Percentiles rank a stretch among this genome's conserved stretches.
phyloP scores from a whole-genome alignment of 1,284 basidiomycete species.

The Sphagnurus paluster region DNA sequence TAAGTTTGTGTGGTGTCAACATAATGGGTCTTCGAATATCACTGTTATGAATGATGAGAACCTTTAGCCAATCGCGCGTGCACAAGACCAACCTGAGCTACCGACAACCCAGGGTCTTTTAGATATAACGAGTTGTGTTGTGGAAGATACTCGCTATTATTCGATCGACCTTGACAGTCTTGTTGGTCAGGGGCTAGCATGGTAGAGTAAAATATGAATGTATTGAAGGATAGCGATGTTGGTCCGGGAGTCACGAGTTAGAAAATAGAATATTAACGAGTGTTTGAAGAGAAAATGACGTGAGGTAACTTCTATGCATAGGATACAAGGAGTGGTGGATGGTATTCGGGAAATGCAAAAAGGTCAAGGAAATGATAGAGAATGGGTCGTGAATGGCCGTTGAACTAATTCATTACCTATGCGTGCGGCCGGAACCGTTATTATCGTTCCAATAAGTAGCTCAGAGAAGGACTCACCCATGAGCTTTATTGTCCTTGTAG shows the following conservation, averaged over 20 bases:
- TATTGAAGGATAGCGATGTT: conserved; percentile 2
- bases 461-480: conserved; percentile 8
- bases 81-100: too few relatives aligned
- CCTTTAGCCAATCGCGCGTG: too few relatives aligned
- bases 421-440: conserved; percentile 3
- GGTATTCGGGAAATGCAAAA: conserved; percentile 18
- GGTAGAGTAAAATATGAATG: not conserved
- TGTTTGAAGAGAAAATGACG: conserved; percentile 9
- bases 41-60: too few relatives aligned
- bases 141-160: too few relatives aligned
- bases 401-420: conserved; percentile 11
- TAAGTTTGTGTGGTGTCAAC: too few relatives aligned
- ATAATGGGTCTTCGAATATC: too few relatives aligned
- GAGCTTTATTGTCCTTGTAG: conserved; percentile 6
- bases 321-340: conserved; percentile 23
- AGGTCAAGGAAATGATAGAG: conserved; percentile 5
- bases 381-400: conserved; percentile 9
- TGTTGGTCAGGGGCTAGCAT: too few relatives aligned
- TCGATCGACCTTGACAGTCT: too few relatives aligned
- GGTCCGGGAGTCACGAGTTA: conserved; percentile 4
- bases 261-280: conserved; percentile 12
- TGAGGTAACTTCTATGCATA: conserved; percentile 24
- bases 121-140: too few relatives aligned
- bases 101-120: too few relatives aligned
- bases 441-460: not conserved